phyloP scores from a whole-genome alignment of 768 basidiomycete genomes.

The Mycena belliarum region DNA sequence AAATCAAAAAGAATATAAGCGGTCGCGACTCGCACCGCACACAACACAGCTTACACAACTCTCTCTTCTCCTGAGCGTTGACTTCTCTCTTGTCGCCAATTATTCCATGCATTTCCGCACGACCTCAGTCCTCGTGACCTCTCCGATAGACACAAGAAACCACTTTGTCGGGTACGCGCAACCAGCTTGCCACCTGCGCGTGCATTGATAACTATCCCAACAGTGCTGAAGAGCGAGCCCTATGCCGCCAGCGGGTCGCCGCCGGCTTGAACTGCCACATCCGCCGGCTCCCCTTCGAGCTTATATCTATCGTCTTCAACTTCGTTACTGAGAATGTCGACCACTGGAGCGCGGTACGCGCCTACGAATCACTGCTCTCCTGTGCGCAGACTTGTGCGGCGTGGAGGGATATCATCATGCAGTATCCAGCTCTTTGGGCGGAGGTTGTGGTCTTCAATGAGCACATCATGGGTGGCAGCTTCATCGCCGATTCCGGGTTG shows the following conservation, averaged over 20 bases:
- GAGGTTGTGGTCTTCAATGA: neutral
- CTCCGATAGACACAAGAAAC: too few species aligned
- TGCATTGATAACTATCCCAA: neutral
- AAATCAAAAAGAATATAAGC: neutral
- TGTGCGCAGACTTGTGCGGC: neutral
- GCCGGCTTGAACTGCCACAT: neutral
- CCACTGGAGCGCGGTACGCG: neutral
- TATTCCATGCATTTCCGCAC: too few species aligned
- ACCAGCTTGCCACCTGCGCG: neutral
- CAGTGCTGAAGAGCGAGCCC: too few species aligned
- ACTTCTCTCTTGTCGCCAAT: too few species aligned
- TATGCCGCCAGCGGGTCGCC: neutral
- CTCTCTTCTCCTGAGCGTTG: too few species aligned
- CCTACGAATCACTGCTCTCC: neutral
- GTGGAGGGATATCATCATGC: neutral
- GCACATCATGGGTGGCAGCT: neutral
- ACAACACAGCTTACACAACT: too few species aligned
- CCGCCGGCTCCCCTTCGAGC: neutral
- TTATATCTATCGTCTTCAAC: neutral
- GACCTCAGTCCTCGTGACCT: too few species aligned
- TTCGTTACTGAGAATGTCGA: neutral
- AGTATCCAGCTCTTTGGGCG: neutral
- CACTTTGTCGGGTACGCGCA: too few species aligned
- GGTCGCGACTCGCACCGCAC: neutral
- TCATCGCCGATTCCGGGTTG: neutral